These are phyloP conservation scores for Prunella vulgaris DNA, from an alignment of 257 asterid species.

Conservation along the genomic window DNA sequence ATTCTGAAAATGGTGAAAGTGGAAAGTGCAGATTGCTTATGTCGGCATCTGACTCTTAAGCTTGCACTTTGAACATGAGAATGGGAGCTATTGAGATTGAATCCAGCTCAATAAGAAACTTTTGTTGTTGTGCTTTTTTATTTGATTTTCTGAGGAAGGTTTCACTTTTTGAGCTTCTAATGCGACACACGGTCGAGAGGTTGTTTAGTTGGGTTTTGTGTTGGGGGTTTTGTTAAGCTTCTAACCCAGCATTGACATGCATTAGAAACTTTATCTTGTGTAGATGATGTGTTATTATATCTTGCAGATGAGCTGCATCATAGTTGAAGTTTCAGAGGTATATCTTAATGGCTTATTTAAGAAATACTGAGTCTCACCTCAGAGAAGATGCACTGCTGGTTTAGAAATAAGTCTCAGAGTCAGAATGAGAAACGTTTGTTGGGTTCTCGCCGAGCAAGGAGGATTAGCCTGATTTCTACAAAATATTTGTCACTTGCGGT, in stretches of 20 bases:
- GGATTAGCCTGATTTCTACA: constrained; percentile 45
- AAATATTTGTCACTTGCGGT: constrained; percentile 47
- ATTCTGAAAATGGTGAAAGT: not conserved
- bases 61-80: not conserved
- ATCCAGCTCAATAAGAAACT: not conserved
- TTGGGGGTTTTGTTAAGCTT: not conserved
- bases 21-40: not conserved
- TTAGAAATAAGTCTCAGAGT: constrained; percentile 34
- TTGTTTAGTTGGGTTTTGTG: not conserved
- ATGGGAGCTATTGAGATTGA: not conserved
- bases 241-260: not conserved
- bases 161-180: not conserved
- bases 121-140: not conserved
- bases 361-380: constrained; percentile 39
- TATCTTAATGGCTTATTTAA: constrained; percentile 47
- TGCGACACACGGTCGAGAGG: not conserved
- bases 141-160: not conserved
- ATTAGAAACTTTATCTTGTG: not conserved
- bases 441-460: constrained; percentile 48
- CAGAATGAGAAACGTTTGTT: constrained; percentile 38
- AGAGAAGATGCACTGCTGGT: constrained; percentile 41
- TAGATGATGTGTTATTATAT: not conserved
- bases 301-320: constrained; percentile 45
- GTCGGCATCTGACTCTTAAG: not conserved
- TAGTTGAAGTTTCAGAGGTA: constrained; percentile 28